Evolutionary conservation across 2,329 filamentous ascomycete species (phyloP), one percentile per base, ranked within the genome.

Genomic region (Epicoccum sorghinum): DNA sequence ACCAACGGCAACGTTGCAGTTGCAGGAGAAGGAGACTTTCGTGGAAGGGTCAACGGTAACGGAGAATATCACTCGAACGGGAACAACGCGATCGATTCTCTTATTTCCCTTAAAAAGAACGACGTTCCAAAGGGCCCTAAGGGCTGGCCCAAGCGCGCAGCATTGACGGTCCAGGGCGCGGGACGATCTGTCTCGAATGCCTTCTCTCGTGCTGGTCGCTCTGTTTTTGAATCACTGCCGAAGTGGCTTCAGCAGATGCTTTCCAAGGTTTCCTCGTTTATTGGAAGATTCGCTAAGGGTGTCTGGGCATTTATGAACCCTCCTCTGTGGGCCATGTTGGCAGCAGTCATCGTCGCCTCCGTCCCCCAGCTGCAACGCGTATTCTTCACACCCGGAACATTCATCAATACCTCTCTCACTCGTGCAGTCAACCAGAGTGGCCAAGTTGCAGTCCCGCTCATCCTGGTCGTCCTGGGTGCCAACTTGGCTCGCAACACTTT

Each of bases 221-320:
- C 69, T 52, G 59, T 75, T 14, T 86, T 84, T 69, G 65, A 75
- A 24, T 61, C 71, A 24, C 77, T 89, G 8, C 86, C 86, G 4
- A 59, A 65, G 4, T 76, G 79, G 14, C 55, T 84, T 0, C 86
- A 88, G 64, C 81, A 76, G 45, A 61, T 70, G 6, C 66, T 87
- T 4, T 74, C 78, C 8, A 77, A 72, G 23, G 59, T 78, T 14
- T 77, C 73, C 39, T 73, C 68, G 29, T 76, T 73, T 37, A 47
- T 78, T 27, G 65, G 64, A 74, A 83, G 73, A 58, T 88, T 90
- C 64, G 76, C 84, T 62, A 77, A 77, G 43, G 92, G 92, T 47
- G 72, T 93, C 10, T 95, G 90, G 89, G 89, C 90, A 42, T 96
- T 97, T 74, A 98, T 99, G 93, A 98, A 98, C 76, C 93, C 95